phyloP scores from a whole-genome alignment of 2,329 filamentous ascomycete genomes.

The Corniculantispora saksenae region DNA sequence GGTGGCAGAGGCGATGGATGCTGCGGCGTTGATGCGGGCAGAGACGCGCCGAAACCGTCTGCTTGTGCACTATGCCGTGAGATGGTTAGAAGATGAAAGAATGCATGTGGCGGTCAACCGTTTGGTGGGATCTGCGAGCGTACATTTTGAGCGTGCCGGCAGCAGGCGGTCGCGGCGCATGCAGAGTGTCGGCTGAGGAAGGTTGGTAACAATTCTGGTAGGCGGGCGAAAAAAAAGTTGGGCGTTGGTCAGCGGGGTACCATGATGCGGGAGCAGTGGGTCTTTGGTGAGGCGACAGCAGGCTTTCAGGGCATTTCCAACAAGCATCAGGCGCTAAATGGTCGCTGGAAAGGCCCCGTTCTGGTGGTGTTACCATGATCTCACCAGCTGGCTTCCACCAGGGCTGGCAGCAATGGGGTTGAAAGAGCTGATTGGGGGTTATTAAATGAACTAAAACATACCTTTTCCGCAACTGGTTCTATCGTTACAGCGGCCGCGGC shows the following conservation, averaged over 20 bases:
- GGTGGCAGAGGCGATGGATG: not conserved
- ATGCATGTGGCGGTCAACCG: too few relatives aligned
- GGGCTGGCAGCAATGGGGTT: not conserved
- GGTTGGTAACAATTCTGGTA: not conserved
- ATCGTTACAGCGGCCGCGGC: not conserved
- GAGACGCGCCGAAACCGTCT: not conserved
- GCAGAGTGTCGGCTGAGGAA: not conserved
- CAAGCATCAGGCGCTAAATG: not conserved
- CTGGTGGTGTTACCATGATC: too few relatives aligned
- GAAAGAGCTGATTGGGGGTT: not conserved
- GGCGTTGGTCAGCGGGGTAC: slow-evolving; percentile 2
- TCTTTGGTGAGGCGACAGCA: not conserved
- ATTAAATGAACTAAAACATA: not conserved
- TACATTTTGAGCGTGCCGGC: slow-evolving; percentile 1
- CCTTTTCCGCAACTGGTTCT: not conserved
- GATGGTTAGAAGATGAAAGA: not conserved
- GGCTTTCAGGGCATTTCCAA: not conserved
- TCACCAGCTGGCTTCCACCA: not conserved
- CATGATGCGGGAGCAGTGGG: not conserved
- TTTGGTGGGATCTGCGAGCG: not conserved
- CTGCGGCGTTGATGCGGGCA: not conserved
- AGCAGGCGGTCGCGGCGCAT: slow-evolving; percentile 1
- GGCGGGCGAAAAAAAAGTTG: not conserved
- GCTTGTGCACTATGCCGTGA: not conserved
- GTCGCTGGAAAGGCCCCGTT: not conserved